A percentile compares a stretch with the other conserved stretches of the same genome.
Evolutionary conservation across 805 yeast genomes (phyloP).

Genomic region (Scheffersomyces stipitis): DNA sequence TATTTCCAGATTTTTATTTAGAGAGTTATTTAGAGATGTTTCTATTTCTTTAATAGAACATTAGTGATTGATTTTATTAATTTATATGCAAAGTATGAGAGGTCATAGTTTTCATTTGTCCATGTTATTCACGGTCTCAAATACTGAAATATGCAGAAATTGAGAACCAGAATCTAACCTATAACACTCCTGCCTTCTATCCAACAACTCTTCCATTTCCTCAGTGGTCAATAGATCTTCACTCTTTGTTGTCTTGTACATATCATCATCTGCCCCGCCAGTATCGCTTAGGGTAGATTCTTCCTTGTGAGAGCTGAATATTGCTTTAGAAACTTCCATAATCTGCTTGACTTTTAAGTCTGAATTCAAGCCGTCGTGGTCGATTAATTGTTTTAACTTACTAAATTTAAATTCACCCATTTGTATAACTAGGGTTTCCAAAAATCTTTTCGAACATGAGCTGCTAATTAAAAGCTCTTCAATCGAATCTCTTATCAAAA

Average conservation of each 20-base stretch:
- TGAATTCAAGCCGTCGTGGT: slow-evolving; percentile 12
- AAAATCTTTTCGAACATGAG: slow-evolving; percentile 75
- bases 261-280: background rate
- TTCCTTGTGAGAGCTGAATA: slow-evolving; percentile 2
- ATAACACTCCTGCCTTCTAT: slow-evolving; percentile 48
- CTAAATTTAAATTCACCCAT: slow-evolving; percentile 39
- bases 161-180: slow-evolving; percentile 16
- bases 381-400: slow-evolving; percentile 21
- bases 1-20: no score
- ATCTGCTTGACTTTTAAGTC: slow-evolving; percentile 12
- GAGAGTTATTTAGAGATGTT: no score
- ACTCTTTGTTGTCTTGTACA: background rate
- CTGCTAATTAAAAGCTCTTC: slow-evolving; percentile 79
- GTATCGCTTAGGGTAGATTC: background rate
- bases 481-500: slow-evolving; percentile 73
- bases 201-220: slow-evolving; percentile 52
- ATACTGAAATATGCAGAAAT: slow-evolving; percentile 30
- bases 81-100: background rate
- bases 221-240: slow-evolving; percentile 23
- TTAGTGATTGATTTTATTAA: background rate
- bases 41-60: background rate
- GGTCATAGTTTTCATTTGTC: slow-evolving; percentile 8
- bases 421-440: slow-evolving; percentile 66
- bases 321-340: slow-evolving; percentile 7
- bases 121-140: slow-evolving; percentile 37